These are phyloP conservation scores for Botrytis sinoallii DNA, from an alignment of 2,329 filamentous ascomycete species.

Conservation along the genomic window DNA sequence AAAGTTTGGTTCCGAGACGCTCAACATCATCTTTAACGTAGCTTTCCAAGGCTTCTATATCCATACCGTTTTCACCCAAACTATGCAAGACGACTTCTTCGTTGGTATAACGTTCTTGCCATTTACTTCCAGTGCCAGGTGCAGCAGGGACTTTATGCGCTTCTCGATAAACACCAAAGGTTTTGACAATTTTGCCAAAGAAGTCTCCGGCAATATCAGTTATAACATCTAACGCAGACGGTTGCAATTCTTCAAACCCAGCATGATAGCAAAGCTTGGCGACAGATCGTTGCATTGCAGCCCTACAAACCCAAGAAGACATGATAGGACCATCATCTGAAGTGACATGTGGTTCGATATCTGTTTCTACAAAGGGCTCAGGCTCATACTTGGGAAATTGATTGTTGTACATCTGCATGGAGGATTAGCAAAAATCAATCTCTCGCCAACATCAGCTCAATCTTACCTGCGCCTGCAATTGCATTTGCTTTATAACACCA, in stretches of 20 bases:
- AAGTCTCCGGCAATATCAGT: conserved; percentile 89
- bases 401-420: conserved; percentile 76
- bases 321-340: conserved; percentile 87
- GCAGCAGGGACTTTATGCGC: conserved; percentile 67
- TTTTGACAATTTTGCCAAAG: conserved; percentile 77
- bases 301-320: conserved; percentile 75
- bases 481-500: conserved; percentile 98
- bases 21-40: conserved; percentile 96
- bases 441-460: not conserved
- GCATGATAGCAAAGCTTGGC: conserved; percentile 95
- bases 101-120: conserved; percentile 68
- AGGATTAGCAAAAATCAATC: conserved; percentile 22
- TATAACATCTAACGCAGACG: conserved; percentile 84
- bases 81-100: conserved; percentile 89
- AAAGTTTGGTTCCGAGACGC: conserved; percentile 73
- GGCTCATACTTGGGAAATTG: conserved; percentile 97
- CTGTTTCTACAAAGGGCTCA: conserved; percentile 80
- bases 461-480: conserved; percentile 87
- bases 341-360: conserved; percentile 84
- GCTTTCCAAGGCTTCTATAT: conserved; percentile 74
- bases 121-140: conserved; percentile 41
- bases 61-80: conserved; percentile 77
- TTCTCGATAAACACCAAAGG: conserved; percentile 79
- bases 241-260: conserved; percentile 95
- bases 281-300: conserved; percentile 83